Percentiles rank a stretch among this genome's conserved stretches.
These are phyloP conservation scores for Tricholomella constricta DNA, from an alignment of 768 basidiomycete species.

Conservation along the genomic window DNA sequence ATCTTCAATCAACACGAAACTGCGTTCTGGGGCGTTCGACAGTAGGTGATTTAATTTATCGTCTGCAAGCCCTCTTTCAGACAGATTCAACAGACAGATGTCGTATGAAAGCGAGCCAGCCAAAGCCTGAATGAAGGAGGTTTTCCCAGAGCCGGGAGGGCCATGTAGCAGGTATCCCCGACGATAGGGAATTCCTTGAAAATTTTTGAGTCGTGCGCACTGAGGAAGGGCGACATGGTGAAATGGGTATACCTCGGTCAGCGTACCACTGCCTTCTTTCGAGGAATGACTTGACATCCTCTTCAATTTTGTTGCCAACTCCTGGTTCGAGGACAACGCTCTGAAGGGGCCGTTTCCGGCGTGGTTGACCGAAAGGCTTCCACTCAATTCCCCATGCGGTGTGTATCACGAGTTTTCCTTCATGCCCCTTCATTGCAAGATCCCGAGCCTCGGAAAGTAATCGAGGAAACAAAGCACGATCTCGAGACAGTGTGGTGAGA, in stretches of 20 bases:
- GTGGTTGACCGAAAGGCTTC: constrained; percentile 92
- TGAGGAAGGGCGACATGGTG: background rate
- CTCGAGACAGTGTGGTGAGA: constrained; percentile 88
- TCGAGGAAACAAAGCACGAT: constrained; percentile 75
- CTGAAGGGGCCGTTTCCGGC: constrained; percentile 79
- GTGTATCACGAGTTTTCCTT: constrained; percentile 94
- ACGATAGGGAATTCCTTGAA: constrained; percentile 91
- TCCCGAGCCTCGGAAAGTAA: constrained; percentile 89
- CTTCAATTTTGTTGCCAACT: constrained; percentile 80
- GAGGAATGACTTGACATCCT: constrained; percentile 82
- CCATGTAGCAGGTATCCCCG: constrained; percentile 94
- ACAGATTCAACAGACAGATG: constrained; percentile 93
- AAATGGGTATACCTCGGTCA: constrained; percentile 71
- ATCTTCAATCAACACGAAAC: constrained; percentile 95
- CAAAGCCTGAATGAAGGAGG: constrained; percentile 97
- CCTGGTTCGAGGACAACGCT: constrained; percentile 89
- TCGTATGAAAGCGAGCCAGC: constrained; percentile 93
- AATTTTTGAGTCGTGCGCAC: constrained; percentile 8
- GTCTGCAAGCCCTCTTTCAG: constrained; percentile 93
- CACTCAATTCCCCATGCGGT: constrained; percentile 98
- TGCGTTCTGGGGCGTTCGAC: constrained; percentile 90
- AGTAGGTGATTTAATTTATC: constrained; percentile 94
- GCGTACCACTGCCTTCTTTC: constrained; percentile 91
- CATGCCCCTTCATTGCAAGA: constrained; percentile 80
- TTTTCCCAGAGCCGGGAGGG: constrained; percentile 97